A percentile compares a stretch with the other conserved stretches of the same genome.
Evolutionary conservation across 2,329 filamentous ascomycete species (phyloP).

Genomic region (Cladorrhinum sp.): DNA sequence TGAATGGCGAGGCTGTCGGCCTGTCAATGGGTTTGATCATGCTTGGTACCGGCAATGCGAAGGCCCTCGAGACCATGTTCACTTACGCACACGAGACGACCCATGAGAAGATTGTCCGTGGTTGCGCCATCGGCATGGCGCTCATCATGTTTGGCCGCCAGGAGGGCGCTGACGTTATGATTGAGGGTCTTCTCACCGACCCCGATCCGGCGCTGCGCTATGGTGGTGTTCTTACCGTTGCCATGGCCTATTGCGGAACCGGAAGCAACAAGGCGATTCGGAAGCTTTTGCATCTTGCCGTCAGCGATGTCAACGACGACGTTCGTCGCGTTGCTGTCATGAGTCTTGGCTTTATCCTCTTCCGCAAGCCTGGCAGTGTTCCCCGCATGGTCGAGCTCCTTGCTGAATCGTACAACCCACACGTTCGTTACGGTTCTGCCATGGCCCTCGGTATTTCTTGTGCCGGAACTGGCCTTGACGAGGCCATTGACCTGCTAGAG

Average conservation of each 20-base stretch:
- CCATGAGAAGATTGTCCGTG: constrained; percentile 97
- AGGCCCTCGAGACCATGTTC: constrained; percentile 93
- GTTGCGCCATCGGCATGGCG: constrained; percentile 93
- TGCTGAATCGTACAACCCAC: constrained; percentile 97
- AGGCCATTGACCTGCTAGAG: constrained; percentile 93
- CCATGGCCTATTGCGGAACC: constrained; percentile 93
- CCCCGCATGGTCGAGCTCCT: constrained; percentile 98
- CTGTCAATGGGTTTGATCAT: constrained; percentile 97
- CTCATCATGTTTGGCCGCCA: constrained; percentile 97
- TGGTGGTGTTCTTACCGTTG: constrained; percentile 98
- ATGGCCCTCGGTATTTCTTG: constrained; percentile 99
- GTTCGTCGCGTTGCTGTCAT: constrained; percentile 94
- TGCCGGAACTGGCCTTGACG: constrained; percentile 89
- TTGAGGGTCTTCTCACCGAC: constrained; percentile 88
- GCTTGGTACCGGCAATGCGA: constrained; percentile 94
- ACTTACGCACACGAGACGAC: constrained; percentile 96
- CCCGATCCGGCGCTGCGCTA: constrained; percentile 92
- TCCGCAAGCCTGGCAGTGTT: constrained; percentile 94
- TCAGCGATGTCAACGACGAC: constrained; percentile 97
- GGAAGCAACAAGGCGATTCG: constrained; percentile 98
- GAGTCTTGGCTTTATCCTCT: constrained; percentile 96
- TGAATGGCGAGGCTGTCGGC: constrained; percentile 95
- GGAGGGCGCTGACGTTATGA: constrained; percentile 90
- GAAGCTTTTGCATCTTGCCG: constrained; percentile 89
- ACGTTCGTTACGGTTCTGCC: constrained; percentile 94